Base-by-base conservation (phyloP, 345 rosid genomes). In the Lepidium didymum region DNA sequence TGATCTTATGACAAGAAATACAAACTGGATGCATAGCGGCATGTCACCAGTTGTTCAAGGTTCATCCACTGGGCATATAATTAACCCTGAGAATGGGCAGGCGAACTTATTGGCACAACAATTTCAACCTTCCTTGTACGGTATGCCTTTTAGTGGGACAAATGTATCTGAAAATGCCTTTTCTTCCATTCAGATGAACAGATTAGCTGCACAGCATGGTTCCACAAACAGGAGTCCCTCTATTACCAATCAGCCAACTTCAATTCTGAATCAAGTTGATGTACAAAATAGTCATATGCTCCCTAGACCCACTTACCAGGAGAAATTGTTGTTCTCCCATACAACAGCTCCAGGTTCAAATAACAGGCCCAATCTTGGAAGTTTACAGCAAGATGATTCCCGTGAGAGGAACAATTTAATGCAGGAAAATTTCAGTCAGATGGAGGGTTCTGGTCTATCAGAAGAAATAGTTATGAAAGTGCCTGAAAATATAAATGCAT, bases 71-170 rank as follows among this genome's bases (percentile, higher is more conserved):
- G 87, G 95, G 56, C 74, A 73, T 43, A 62, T 76, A 69, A 76
- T 80, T 78, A 69, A 87, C 64, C 82, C 90, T 64, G 94, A 83
- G 68, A 84, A 88, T 57, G 78, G 82, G 47, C 89, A 83, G 68
- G 68, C 66, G 19, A 81, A 74, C 41, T 31, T 78, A 53, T 70
- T 78, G 81, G 83, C 91, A 46, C 96, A 81, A 41, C 87, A 88
- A 55, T 76, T 68, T 73, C 86, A 84, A 72, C 87, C 77, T 63
- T 90, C 98, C 52, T 81, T 88, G 54, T 80, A 84, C 60, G 91
- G 92, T 16, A 78, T 83, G 66, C 87, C 86, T 59, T 59, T 80
- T 35, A 58, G 86, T 62, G 79, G 82, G 51, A 53, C 83, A 57
- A 80, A 84, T 67, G 80, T 74, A 25, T 71, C 66, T 80, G 70